phyloP scores from a whole-genome alignment of 352 stramenopile genomes.

The Elongisporangium anandrum region DNA sequence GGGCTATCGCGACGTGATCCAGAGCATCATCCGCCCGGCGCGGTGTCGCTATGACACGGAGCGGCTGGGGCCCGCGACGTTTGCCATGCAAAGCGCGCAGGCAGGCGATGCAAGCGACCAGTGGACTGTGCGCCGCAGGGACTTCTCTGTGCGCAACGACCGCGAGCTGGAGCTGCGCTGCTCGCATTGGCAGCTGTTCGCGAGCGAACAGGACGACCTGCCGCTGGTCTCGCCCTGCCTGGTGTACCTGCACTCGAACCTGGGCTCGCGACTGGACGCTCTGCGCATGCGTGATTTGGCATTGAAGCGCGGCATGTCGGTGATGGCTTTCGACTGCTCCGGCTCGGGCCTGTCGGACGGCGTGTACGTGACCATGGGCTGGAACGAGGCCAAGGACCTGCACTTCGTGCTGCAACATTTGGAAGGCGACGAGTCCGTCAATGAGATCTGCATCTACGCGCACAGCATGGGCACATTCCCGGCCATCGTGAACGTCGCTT shows the following conservation, averaged over 20 bases:
- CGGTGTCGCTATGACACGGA: conserved; percentile 47
- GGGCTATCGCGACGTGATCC: conserved; percentile 73
- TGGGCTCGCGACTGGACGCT: conserved; percentile 67
- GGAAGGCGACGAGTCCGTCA: conserved; percentile 40
- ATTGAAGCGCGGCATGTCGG: conserved; percentile 64
- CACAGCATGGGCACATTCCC: conserved; percentile 84
- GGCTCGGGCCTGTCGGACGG: conserved; percentile 75
- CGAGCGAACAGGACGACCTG: conserved; percentile 7
- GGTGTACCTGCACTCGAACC: conserved; percentile 82
- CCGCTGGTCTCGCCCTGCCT: conserved; percentile 43
- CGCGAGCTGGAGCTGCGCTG: conserved; percentile 59
- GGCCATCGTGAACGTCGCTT: conserved; percentile 70
- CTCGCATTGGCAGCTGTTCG: conserved; percentile 75
- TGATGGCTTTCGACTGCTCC: conserved; percentile 80
- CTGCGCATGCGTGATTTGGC: conserved; percentile 61
- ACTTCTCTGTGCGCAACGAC: conserved; percentile 71
- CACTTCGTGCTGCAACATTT: conserved; percentile 62
- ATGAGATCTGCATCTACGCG: conserved; percentile 64
- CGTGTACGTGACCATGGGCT: conserved; percentile 85
- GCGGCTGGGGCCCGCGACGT: conserved; percentile 37
- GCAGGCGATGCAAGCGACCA: conserved; percentile 2
- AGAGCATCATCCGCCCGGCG: conserved; percentile 67
- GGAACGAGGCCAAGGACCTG: conserved; percentile 76
- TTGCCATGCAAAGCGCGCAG: conserved; percentile 7
- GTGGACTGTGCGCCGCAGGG: conserved; percentile 25